Base-by-base conservation (phyloP, 2,329 filamentous ascomycete genomes). In the Pseudocercospora cruenta region DNA sequence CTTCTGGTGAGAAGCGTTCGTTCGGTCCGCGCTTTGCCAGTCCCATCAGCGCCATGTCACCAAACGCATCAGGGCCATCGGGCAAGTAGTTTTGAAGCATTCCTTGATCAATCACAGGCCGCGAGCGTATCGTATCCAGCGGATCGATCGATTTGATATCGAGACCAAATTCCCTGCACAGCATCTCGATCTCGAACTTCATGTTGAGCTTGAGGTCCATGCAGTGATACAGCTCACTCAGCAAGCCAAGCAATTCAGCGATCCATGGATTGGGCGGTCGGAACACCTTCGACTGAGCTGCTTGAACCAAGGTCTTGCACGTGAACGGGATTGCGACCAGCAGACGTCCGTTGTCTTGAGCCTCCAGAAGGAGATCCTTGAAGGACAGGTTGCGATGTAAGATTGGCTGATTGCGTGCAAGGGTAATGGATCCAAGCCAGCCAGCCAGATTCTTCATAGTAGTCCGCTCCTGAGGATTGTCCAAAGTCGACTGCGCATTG, bases 181-280 rank as follows among this genome's bases (percentile, higher is more conserved):
- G 85, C 26, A 99, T 94, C 79, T 99, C 95, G 65, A 99, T 98
- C 79, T 99, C 95, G 73, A 99, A 99, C 74, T 98, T 99, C 60
- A 97, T 89, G 72, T 98, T 98, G 43, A 99, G 86, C 78, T 98
- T 98, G 63, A 99, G 83, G 73, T 97, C 94, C 14, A 92, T 93
- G 74, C 91, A 91, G 75, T 97, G 91, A 75, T 99, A 99, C 3
- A 99, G 85, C 76, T 99, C 96, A 73, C 97, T 92, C 39, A 99
- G 85, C 7, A 98, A 84, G 69, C 92, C 88, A 63, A 99, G 88
- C 62, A 99, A 95, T 74, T 99, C 95, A 91, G 97, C 96, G 53
- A 97, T 80, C 95, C 95, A 99, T 1, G 95, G 95, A 73, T 99
- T 99, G 1, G 95, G 95, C 10, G 94, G 94, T 64, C 89, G 91